Evolutionary conservation across 495 filamentous ascomycete genomes (phyloP).

Genomic region (Umbilicaria muhlenbergii): DNA sequence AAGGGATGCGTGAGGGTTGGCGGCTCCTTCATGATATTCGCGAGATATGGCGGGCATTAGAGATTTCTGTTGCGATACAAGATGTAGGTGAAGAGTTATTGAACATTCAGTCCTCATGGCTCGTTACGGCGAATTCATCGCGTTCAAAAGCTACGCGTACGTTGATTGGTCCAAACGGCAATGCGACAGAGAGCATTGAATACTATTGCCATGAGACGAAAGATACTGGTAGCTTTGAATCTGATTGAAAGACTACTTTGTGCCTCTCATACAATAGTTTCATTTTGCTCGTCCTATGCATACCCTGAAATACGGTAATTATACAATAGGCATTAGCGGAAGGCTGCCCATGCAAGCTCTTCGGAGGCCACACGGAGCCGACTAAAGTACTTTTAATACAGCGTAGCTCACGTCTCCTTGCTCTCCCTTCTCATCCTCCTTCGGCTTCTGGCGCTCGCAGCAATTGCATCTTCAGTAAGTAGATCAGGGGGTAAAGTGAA

Average conservation of each 20-base stretch:
- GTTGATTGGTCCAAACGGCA: not conserved
- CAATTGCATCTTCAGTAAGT: constrained; percentile 48
- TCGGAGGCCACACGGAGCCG: constrained; percentile 4
- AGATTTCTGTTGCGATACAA: too few species aligned
- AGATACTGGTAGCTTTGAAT: too few species aligned
- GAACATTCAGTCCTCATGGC: constrained; percentile 1
- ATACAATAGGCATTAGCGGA: not conserved
- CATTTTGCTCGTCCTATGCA: not conserved
- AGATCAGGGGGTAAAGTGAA: constrained; percentile 63
- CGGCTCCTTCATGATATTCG: too few species aligned
- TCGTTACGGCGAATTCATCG: constrained; percentile 10
- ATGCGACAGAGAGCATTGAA: not conserved
- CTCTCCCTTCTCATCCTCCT: constrained; percentile 6
- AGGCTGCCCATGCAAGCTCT: not conserved
- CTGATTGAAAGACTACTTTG: too few species aligned
- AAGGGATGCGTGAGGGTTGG: too few species aligned
- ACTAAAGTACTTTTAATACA: constrained; percentile 20
- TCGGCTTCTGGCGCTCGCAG: constrained; percentile 9
- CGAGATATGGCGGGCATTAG: too few species aligned
- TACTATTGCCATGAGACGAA: not conserved
- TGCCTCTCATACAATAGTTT: too few species aligned
- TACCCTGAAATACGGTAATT: not conserved
- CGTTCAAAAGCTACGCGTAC: constrained; percentile 2
- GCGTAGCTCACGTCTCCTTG: constrained; percentile 2
- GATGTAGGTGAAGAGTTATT: too few species aligned